Base-by-base conservation (phyloP, 2,329 filamentous ascomycete species). In the Ceratocystis cacaofunesta region DNA sequence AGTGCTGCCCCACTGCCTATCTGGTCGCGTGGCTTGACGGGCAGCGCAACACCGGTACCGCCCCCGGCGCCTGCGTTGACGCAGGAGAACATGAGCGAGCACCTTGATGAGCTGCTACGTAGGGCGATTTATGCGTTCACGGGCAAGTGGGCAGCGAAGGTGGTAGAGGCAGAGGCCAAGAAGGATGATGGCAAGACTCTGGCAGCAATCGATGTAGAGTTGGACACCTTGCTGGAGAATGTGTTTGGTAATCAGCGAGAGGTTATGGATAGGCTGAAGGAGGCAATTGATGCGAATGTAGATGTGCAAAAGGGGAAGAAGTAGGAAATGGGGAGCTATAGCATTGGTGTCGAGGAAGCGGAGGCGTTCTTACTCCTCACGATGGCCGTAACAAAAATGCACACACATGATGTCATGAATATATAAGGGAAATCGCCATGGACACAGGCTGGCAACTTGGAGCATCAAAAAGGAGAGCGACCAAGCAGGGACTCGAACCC, bases 61-160 rank as follows among this genome's bases (percentile, higher is more conserved):
- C 46, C 65, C 5, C 55, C 46, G 15, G 12, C 63, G 2, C 65
- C 65, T 12, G 41, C 65, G 30, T 67, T 77, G 64, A 78, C 77
- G 3, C 76, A 78, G 1, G 78, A 85, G 66, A 84, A 86, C 69
- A 85, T 84, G 70, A 82, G 81, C 68, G 84, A 86, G 73, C 83
- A 85, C 72, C 73, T 87, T 65, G 85, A 87, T 68, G 83, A 85
- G 69, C 73, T 85, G 67, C 74, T 87, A 30, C 76, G 85, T 63
- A 81, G 84, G 72, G 82, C 80, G 61, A 87, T 87, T 64, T 84
- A 82, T 50, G 79, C 78, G 1, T 86, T 87, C 68, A 85, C 84
- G 17, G 81, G 81, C 71, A 77, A 82, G 46, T 87, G 84, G 80
- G 80, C 79, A 2, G 74, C 75, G 2, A 70, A 82, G 65, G 74